Percentiles rank a stretch among this genome's conserved stretches.
phyloP scores from a whole-genome alignment of 129 eudicot species.

The Ambrosia artemisiifolia region DNA sequence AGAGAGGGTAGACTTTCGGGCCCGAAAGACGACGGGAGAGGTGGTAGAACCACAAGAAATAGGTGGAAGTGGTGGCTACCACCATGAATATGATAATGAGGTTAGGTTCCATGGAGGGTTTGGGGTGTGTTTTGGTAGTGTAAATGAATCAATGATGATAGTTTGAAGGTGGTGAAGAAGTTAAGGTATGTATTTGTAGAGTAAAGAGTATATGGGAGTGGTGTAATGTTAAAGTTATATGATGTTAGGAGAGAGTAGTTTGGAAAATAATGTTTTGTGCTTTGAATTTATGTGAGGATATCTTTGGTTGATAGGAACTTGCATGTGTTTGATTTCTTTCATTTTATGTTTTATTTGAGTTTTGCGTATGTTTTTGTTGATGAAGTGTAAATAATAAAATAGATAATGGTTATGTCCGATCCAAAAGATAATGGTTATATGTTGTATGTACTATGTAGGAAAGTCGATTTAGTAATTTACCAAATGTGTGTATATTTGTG shows the following conservation, averaged over 20 bases:
- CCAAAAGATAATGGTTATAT: too few relatives aligned
- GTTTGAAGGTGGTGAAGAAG: slow-evolving; percentile 1
- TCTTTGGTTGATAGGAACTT: slow-evolving; percentile 45
- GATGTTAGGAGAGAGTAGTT: slow-evolving; percentile 50
- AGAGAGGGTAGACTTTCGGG: slow-evolving; percentile 55
- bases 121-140: background rate
- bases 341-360: background rate
- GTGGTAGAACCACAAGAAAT: slow-evolving; percentile 67
- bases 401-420: background rate
- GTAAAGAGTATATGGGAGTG: slow-evolving; percentile 22
- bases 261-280: slow-evolving; percentile 35
- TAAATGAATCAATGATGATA: background rate
- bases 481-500: too few relatives aligned
- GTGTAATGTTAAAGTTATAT: slow-evolving; percentile 25
- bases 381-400: background rate
- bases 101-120: slow-evolving; percentile 40
- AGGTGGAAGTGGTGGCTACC: slow-evolving; percentile 51
- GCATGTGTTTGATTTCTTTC: slow-evolving; percentile 2
- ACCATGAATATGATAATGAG: slow-evolving; percentile 35
- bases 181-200: slow-evolving; percentile 22
- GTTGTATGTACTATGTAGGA: too few relatives aligned
- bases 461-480: too few relatives aligned
- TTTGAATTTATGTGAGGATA: slow-evolving; percentile 27
- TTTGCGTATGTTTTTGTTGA: background rate
- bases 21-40: slow-evolving; percentile 50